Evolutionary conservation across 257 asterid genomes (phyloP), one percentile per base, ranked within the genome.

Genomic region (Fraxinus cuspidata): DNA sequence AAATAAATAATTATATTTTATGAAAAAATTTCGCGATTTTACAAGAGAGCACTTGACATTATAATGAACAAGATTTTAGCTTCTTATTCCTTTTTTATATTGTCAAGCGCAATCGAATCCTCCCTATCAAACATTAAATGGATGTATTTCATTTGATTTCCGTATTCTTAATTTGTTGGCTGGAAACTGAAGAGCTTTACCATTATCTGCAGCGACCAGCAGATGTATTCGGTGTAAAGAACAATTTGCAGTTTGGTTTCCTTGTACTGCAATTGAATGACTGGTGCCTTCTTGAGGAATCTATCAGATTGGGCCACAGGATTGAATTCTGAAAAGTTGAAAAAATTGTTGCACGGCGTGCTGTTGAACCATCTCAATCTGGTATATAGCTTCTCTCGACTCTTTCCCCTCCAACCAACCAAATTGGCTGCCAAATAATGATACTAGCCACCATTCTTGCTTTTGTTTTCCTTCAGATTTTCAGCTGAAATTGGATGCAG

Each of bases 211-310:
- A 92, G 96, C 85, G 91, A 80, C 96, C 97, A 66, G 85, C 86
- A 37, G 97, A 89, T 77, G 72, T 90, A 82, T 91, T 76, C 93
- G 88, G 38, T 96, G 96, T 58, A 94, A 94, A 85, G 89, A 78
- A 87, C 85, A 91, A 75, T 84, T 79, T 73, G 90, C 96, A 70
- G 92, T 89, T 82, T 94, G 99, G 98, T 92, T 94, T 78, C 99
- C 99, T 28, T 91, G 89, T 78, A 89, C 98, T 56, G 77, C 85
- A 8, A 84, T 92, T 37, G 98, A 94, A 80, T 91, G 91, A 34
- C 79, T 94, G 99, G 99, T 87, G 85, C 84, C 88, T 85, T 82
- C 94, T 94, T 16, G 94, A 90, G 80, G 94, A 92, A 81, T 91
- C 98, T 19, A 88, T 91, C 79, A 90, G 83, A 80, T 66, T 87